These are phyloP conservation scores for Solanum clarkiae DNA, from an alignment of 257 asterid genomes.

Conservation along the genomic window DNA sequence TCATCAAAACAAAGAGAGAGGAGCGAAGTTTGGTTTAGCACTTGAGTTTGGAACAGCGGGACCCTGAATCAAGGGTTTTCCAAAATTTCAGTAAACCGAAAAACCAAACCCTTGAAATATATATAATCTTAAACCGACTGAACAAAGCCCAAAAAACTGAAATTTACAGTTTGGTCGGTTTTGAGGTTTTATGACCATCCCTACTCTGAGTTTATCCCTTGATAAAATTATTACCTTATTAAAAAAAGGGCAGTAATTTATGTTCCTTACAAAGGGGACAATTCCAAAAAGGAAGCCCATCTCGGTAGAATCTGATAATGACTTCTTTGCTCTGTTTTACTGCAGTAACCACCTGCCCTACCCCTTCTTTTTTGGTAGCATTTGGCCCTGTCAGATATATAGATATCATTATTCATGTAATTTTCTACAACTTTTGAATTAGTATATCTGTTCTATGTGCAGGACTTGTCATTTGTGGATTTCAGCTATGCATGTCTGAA, in stretches of 20 bases:
- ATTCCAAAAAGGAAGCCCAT: background rate
- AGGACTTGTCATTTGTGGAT: constrained; percentile 89
- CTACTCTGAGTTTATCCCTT: background rate
- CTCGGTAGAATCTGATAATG: background rate
- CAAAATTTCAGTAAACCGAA: background rate
- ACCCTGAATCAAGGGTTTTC: background rate
- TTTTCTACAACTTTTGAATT: background rate
- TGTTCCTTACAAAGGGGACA: background rate
- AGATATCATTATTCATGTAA: background rate
- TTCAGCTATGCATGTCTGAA: constrained; percentile 88
- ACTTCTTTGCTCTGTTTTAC: background rate
- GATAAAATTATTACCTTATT: background rate
- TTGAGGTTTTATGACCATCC: background rate
- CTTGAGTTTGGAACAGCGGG: background rate
- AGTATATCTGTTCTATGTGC: constrained; percentile 12
- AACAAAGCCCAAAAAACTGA: background rate
- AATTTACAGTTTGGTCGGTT: background rate
- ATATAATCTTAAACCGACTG: background rate
- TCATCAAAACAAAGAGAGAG: background rate
- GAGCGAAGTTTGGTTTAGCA: background rate
- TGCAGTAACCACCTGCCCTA: background rate
- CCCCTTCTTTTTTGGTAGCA: background rate
- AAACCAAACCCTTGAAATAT: background rate
- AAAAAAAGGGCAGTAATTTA: background rate
- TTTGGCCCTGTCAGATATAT: background rate